Evolutionary conservation across 352 stramenopile species (phyloP).

Genomic region (Pythium oligandrum): DNA sequence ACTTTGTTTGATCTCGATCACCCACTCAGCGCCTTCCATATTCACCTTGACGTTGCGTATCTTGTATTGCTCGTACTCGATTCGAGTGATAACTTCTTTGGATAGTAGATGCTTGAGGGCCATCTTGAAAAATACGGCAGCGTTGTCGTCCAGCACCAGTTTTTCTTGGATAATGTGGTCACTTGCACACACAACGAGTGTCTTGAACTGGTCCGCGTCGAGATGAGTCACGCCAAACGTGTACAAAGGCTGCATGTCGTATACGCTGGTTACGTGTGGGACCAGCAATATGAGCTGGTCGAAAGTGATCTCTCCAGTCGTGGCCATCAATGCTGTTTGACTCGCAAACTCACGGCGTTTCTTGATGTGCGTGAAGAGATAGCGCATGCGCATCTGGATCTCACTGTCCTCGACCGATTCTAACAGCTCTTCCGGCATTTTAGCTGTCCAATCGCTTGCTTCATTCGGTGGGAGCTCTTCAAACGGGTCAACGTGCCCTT

Average conservation of each 20-base stretch:
- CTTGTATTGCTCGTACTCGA: slow-evolving; percentile 11
- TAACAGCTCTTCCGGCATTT: neutral
- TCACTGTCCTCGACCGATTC: slow-evolving; percentile 3
- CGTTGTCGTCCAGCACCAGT: slow-evolving; percentile 13
- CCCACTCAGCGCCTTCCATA: slow-evolving; percentile 13
- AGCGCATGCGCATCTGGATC: slow-evolving; percentile 1
- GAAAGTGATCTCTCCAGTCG: neutral
- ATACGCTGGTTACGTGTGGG: slow-evolving; percentile 9
- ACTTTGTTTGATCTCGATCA: slow-evolving; percentile 10
- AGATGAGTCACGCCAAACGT: slow-evolving; percentile 4
- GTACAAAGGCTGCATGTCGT: slow-evolving; percentile 8
- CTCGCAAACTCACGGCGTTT: slow-evolving; percentile 8
- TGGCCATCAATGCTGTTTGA: neutral
- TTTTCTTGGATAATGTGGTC: slow-evolving; percentile 9
- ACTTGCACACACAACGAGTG: slow-evolving; percentile 1
- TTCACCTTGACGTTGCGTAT: slow-evolving; percentile 12
- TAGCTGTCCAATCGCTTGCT: neutral
- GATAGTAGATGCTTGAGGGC: slow-evolving; percentile 1
- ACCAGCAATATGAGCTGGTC: slow-evolving; percentile 5
- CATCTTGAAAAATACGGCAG: slow-evolving; percentile 13
- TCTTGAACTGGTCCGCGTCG: slow-evolving; percentile 2
- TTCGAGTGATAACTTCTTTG: neutral
- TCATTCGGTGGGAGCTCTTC: neutral
- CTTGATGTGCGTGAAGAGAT: slow-evolving; percentile 8
- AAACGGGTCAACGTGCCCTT: slow-evolving; percentile 6